Conservation (phyloP, 2,329 filamentous ascomycete genomes). For the Pseudohalonectria lignicola region DNA sequence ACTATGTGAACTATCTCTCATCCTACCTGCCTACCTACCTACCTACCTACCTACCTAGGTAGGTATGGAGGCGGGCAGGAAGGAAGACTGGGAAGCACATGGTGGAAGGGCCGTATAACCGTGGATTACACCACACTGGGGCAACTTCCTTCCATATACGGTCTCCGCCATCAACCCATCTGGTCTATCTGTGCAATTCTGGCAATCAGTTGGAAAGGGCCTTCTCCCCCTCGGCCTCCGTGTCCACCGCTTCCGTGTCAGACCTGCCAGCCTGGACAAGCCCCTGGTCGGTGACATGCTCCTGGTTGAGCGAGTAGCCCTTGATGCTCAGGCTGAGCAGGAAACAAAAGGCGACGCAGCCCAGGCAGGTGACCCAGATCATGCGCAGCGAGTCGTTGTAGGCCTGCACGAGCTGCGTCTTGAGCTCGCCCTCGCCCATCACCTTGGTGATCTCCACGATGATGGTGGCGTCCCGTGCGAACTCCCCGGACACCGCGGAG, state of each 20-base stretch:
- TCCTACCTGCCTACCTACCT: not conserved
- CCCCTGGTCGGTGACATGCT: slow-evolving; percentile 18
- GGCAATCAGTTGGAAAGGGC: too few species aligned
- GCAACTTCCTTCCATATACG: too few species aligned
- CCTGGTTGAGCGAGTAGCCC: slow-evolving; percentile 18
- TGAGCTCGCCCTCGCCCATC: slow-evolving; percentile 25
- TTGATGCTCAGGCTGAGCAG: slow-evolving; percentile 17
- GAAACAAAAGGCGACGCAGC: slow-evolving; percentile 14
- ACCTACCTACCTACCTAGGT: not conserved
- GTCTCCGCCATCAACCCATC: too few species aligned
- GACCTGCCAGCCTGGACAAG: slow-evolving; percentile 9
- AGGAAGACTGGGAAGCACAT: too few species aligned
- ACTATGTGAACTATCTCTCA: too few species aligned
- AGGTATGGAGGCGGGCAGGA: not conserved
- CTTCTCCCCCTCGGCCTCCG: not conserved
- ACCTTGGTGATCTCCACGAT: slow-evolving; percentile 42
- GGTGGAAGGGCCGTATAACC: too few species aligned
- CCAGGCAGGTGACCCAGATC: slow-evolving; percentile 29
- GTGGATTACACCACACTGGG: too few species aligned
- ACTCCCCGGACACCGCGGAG: slow-evolving; percentile 25
- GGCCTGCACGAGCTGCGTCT: slow-evolving; percentile 16
- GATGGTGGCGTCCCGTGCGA: slow-evolving; percentile 44
- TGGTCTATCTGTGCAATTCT: not conserved
- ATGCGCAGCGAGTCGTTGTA: slow-evolving; percentile 22
- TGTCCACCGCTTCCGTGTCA: not conserved